Percentiles rank a stretch among this genome's conserved stretches.
Conservation (phyloP, 2,329 filamentous ascomycete genomes). For the Bipolaris oryzae region DNA sequence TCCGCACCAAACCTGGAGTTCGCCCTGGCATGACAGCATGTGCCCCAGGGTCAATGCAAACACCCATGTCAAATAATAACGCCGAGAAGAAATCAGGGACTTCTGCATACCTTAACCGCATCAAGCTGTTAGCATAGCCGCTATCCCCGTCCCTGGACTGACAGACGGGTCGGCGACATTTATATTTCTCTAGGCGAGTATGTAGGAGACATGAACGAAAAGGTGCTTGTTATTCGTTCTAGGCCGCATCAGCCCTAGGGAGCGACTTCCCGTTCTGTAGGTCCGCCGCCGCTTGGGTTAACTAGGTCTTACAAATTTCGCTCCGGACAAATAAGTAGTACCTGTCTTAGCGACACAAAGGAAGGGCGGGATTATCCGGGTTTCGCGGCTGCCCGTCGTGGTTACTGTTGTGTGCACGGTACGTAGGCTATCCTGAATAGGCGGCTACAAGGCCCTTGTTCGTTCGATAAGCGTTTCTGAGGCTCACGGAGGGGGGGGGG, state of each 20-base stretch:
- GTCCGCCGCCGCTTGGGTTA: no score
- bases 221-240: neutral
- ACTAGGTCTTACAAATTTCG: no score
- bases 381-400: no score
- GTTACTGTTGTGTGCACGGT: no score
- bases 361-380: no score
- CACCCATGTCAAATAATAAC: neutral
- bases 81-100: neutral
- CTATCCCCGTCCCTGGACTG: neutral
- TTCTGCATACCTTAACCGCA: neutral
- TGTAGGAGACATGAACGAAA: neutral
- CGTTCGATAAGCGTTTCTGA: no score
- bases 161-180: slow-evolving; percentile 6
- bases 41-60: neutral
- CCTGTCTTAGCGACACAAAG: no score
- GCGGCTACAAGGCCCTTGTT: no score
- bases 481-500: no score
- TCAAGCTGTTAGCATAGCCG: neutral
- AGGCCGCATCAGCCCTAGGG: neutral
- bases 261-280: neutral
- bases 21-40: neutral
- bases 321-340: no score
- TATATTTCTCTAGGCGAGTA: slow-evolving; percentile 1
- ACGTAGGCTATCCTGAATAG: no score
- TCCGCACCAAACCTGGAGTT: neutral